Base-by-base conservation (phyloP, 1,284 basidiomycete genomes). In the Naganishia cerealis region DNA sequence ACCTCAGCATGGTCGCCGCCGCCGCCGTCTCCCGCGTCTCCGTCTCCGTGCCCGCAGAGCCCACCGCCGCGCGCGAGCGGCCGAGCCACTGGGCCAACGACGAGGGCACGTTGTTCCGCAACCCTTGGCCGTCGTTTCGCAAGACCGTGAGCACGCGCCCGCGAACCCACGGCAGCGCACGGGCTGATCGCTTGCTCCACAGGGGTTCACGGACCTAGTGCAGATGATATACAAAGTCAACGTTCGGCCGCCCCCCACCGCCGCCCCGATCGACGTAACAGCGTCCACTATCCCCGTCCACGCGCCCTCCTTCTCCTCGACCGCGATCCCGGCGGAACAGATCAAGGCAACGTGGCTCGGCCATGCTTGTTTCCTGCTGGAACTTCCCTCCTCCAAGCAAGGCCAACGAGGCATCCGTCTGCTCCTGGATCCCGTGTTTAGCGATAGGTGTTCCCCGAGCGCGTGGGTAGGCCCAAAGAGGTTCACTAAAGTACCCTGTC, bases 391-490 rank as follows among this genome's bases (percentile, higher is more conserved):
- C 26, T 50, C 68, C 55, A 71, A 65, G 50, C 79, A 75, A 53
- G 79, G 81, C 33, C 67, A 74, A 15, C 80, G 87, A 46, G 88
- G 89, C 0, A 79, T 86, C 3, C 82, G 87, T 21, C 82, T 90
- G n/a, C 78, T 90, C 15, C 88, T 88, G 71, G 89, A 90, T 74
- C 89, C 89, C 12, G 88, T 88, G 2, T 87, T 88, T 72, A 86
- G 84, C 38, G 80, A 86, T 67, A 80, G 87, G 9, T 89, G 87
- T 75, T 86, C 85, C 43, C 87, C 87, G 0, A 79, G 77, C 29
- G 84, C 85, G 66, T 82, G 75, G 71, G 67, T 85, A 0, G 88
- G 87, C 0, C 87, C 86, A 3, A 85, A 83, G 66, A 80, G 88
- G 29, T 86, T 82, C 71, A 87, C 85, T 3, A 81, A 86, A 86